Conservation (phyloP, 1,284 basidiomycete genomes). For the Mrakiaceae sp. region DNA sequence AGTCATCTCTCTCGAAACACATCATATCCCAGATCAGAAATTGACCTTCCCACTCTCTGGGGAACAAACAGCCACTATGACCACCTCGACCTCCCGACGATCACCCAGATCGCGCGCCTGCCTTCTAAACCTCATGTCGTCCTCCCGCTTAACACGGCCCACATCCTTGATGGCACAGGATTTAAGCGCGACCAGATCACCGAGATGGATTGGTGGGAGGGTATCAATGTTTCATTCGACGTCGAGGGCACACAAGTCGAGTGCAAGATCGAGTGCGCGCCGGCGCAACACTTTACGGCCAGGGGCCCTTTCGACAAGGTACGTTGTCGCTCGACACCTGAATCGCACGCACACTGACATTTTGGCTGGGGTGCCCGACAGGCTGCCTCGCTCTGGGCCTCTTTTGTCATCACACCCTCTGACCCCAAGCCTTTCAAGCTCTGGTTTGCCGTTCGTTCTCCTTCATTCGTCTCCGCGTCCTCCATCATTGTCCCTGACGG, state of each 20-base stretch:
- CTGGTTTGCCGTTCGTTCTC: background rate
- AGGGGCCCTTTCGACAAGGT: conserved; percentile 42
- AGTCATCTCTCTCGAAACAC: conserved; percentile 11
- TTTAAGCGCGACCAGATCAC: conserved; percentile 38
- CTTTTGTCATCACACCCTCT: conserved; percentile 19
- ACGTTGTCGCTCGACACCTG: conserved; percentile 26
- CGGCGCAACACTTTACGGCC: conserved; percentile 46
- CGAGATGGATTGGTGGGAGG: conserved; percentile 62
- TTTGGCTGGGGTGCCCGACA: conserved; percentile 7
- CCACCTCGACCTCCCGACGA: conserved; percentile 48
- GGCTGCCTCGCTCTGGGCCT: conserved; percentile 8
- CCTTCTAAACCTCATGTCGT: conserved; percentile 46
- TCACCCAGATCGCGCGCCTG: conserved; percentile 37
- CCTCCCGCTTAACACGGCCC: conserved; percentile 48
- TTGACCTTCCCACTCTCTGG: background rate
- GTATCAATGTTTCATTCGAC: conserved; percentile 36
- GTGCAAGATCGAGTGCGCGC: conserved; percentile 32
- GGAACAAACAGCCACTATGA: conserved; percentile 2
- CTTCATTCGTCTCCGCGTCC: background rate
- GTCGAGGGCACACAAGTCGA: background rate
- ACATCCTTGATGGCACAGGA: conserved; percentile 40
- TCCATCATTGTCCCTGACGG: background rate
- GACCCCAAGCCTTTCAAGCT: conserved; percentile 27
- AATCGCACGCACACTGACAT: background rate
- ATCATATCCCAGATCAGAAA: background rate